These are phyloP conservation scores for Verticillium klebahnii DNA, from an alignment of 2,329 filamentous ascomycete genomes.

Conservation along the genomic window DNA sequence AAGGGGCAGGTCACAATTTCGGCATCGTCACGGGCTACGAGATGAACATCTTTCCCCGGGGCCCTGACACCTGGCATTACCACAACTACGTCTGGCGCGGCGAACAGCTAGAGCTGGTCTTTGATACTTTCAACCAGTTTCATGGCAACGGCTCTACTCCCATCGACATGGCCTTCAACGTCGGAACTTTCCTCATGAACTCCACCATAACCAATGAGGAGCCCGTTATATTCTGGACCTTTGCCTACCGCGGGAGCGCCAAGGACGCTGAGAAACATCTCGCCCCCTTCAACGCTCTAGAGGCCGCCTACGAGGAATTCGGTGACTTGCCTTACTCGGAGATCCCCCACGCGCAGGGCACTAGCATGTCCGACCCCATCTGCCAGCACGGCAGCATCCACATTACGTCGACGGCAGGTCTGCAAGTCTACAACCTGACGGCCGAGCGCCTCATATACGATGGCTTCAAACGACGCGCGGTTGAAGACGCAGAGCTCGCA, in stretches of 20 bases:
- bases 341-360: conserved; percentile 5
- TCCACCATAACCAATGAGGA: conserved; percentile 6
- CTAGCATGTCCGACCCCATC: background rate
- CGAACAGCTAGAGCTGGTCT: conserved; percentile 16
- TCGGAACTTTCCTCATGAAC: conserved; percentile 10
- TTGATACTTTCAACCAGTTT: conserved; percentile 14
- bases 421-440: conserved; percentile 18
- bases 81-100: conserved; percentile 16
- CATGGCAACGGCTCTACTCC: conserved; percentile 13
- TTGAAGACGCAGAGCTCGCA: conserved; percentile 5
- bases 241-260: conserved; percentile 16
- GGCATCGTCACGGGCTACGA: conserved; percentile 42
- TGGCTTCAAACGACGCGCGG: conserved; percentile 9
- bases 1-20: conserved; percentile 45
- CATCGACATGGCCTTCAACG: conserved; percentile 10
- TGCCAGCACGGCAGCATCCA: background rate
- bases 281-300: conserved; percentile 16
- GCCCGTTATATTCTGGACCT: conserved; percentile 16
- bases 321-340: conserved; percentile 15
- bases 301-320: conserved; percentile 1
- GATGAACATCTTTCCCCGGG: conserved; percentile 32
- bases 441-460: conserved; percentile 16
- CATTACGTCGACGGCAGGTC: conserved; percentile 7
- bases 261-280: conserved; percentile 15
- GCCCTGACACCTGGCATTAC: conserved; percentile 6